These are phyloP conservation scores for Lolium perenne DNA, from an alignment of 176 grass and related monocot species.

Conservation along the genomic window DNA sequence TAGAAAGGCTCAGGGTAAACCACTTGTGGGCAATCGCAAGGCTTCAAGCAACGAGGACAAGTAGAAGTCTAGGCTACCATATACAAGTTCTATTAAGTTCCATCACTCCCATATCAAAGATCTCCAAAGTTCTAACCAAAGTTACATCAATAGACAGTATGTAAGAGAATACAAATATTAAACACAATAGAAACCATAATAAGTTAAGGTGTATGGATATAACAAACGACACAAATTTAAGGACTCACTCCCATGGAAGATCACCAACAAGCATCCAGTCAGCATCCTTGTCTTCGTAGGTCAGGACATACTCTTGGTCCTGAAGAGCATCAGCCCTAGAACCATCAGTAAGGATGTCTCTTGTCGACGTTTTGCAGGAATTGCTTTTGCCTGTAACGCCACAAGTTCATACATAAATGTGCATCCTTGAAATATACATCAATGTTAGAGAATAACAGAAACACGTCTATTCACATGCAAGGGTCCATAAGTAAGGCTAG, in stretches of 20 bases:
- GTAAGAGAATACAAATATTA: background rate
- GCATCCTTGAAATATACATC: background rate
- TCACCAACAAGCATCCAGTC: slow-evolving; percentile 88
- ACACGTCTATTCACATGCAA: background rate
- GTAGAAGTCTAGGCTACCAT: background rate
- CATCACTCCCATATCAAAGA: slow-evolving; percentile 12
- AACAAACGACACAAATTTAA: background rate
- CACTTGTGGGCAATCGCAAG: background rate
- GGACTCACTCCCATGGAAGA: slow-evolving; percentile 80
- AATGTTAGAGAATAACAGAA: background rate
- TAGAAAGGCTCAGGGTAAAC: background rate
- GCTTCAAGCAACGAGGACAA: too few relatives aligned
- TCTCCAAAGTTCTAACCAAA: background rate
- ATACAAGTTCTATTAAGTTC: background rate
- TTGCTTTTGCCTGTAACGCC: slow-evolving; percentile 49
- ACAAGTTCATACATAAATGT: slow-evolving; percentile 24
- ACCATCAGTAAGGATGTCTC: slow-evolving; percentile 58
- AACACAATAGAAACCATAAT: background rate
- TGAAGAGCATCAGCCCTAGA: slow-evolving; percentile 64
- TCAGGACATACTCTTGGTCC: slow-evolving; percentile 77
- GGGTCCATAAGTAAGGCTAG: background rate
- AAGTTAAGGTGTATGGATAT: background rate
- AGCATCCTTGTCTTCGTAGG: slow-evolving; percentile 77
- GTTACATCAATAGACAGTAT: background rate
- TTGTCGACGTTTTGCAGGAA: slow-evolving; percentile 45